These are phyloP conservation scores for Ceratocystis ficicola DNA, from an alignment of 2,329 filamentous ascomycete species.

Conservation along the genomic window DNA sequence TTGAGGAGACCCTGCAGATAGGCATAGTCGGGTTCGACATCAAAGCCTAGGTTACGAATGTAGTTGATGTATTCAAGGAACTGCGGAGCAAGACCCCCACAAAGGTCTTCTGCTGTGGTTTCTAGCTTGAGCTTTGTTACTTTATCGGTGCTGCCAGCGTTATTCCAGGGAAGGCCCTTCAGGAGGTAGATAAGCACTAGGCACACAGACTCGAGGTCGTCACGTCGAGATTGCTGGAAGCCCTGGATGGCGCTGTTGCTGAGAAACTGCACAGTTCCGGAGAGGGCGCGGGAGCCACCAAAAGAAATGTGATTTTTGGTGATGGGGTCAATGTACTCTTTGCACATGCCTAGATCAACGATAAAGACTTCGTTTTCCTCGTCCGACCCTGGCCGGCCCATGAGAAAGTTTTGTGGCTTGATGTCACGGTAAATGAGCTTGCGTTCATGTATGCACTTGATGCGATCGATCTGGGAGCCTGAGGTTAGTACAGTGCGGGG, in stretches of 20 bases:
- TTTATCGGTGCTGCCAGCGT: constrained; percentile 12
- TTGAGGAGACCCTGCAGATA: constrained; percentile 18
- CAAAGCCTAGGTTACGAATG: constrained; percentile 16
- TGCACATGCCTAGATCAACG: constrained; percentile 21
- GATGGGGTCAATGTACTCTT: constrained; percentile 19
- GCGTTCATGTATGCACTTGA: constrained; percentile 20
- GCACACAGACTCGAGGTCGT: constrained; percentile 18
- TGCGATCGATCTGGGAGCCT: constrained; percentile 16
- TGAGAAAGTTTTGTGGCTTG: constrained; percentile 77
- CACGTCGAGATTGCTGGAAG: constrained; percentile 17
- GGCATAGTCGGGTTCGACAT: constrained; percentile 17
- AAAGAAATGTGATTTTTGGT: constrained; percentile 16
- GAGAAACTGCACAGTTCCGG: constrained; percentile 20
- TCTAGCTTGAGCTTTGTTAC: constrained; percentile 18
- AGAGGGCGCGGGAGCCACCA: constrained; percentile 14
- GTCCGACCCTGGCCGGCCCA: constrained; percentile 30
- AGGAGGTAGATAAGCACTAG: constrained; percentile 19
- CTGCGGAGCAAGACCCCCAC: constrained; percentile 15
- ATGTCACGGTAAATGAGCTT: constrained; percentile 84
- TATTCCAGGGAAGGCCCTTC: constrained; percentile 20
- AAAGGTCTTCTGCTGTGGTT: constrained; percentile 13
- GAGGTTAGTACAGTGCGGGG: not conserved
- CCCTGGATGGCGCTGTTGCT: constrained; percentile 18
- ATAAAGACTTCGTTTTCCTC: constrained; percentile 16
- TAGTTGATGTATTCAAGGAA: constrained; percentile 19